Evolutionary conservation across 2,329 filamentous ascomycete species (phyloP), one percentile per base, ranked within the genome.

Genomic region (Sarocladium kiliense): DNA sequence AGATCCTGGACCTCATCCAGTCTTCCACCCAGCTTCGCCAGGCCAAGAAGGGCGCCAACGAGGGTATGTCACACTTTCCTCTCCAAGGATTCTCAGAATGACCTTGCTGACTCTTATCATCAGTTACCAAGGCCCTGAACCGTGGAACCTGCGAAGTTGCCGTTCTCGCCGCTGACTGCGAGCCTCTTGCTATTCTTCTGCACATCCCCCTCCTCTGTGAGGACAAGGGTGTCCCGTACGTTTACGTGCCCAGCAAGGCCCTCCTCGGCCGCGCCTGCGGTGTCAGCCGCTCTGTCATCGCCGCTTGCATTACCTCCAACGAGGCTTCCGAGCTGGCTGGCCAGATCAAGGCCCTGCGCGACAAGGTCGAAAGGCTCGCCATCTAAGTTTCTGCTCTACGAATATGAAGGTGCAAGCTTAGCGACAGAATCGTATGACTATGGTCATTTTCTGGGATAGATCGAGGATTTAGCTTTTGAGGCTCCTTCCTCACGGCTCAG

Each of bases 291-390:
- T 81, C 91, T 55, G 92, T 97, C 58, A 97, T 97, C 65, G 87
- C 90, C 39, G 86, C 85, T 59, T 86, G 81, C 66, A 96, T 97
- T 74, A 97, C 91, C 63, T 91, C 88, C 73, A 96, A 96, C 81
- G 91, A 96, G 76, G 88, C 87, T 37, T 89, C 84, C 66, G 92
- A 97, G 73, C 80, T 97, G 58, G 89, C 87, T 73, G 82, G 84
- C 67, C 91, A 95, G 80, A 97, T 97, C 73, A 83, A 88, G 65
- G 81, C 86, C 61, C 80, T 97, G 68, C 95, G 93, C 80, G 89
- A 95, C 75, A 95, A 96, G 85, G 89, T 97, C 55, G 93, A 97
- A 82, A 84, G 92, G 65, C 82, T 97, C 63, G 91, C 93, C 79
- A 96, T 97, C 77, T 97, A 87, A 83, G 63, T 12, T 18, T 12